Evolutionary conservation across 352 stramenopile genomes (phyloP), one percentile per base, ranked within the genome.

Genomic region (Phytophthora foliorum): DNA sequence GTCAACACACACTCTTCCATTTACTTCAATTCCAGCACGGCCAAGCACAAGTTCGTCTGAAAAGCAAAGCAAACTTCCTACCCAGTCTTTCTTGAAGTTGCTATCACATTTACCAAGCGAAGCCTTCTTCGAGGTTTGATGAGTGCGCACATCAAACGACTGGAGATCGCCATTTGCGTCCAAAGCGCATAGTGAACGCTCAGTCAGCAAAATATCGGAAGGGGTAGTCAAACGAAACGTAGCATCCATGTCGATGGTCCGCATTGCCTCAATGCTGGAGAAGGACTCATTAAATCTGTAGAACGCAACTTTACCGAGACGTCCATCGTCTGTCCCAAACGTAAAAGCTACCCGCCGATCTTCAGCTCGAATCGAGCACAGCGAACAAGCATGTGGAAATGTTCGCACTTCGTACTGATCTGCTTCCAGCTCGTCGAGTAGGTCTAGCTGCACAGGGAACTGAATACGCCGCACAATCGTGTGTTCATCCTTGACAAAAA

Each of bases 221-320:
- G 69, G 53, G 0, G 1, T 34, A 10, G 39, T 16, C 54, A 77
- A 50, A 3, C 57, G 4, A 31, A 74, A 70, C 2, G 36, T 32
- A 3, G 48, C 19, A 7, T 67, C 34, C 64, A 77, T 45, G 5
- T 67, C 44, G 58, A 67, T 49, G 10, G 0, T 34, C 19, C 6
- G 38, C 9, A 42, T 67, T 14, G 16, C 21, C 5, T 70, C 69
- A 8, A 77, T 17, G 8, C 46, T 56, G 3, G 58, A 65, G 14
- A 74, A 70, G 1, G 63, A 27, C 5, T 74, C 58, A 19, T 71
- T 77, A 13, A 70, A 77, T 32, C 65, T 42, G 49, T 31, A 77
- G 24, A 77, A 52, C 1, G 64, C 57, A 34, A 70, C 46, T 22
- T 3, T 22, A 6, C 63, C 69, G 2, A 74, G 39, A 14, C 53